Conservation (phyloP, 768 basidiomycete species). For the Lyophyllum atratum region DNA sequence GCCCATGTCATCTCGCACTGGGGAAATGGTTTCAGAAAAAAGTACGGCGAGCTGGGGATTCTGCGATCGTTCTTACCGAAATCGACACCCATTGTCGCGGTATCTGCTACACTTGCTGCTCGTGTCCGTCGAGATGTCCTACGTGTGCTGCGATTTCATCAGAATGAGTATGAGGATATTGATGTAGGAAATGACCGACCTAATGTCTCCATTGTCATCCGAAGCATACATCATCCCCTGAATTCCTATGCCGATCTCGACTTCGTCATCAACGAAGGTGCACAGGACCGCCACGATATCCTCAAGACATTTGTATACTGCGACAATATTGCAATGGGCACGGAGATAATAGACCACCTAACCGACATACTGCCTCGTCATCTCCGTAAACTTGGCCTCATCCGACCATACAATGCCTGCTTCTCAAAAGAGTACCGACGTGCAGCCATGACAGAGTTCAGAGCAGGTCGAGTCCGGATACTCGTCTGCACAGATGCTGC, state of each 20-base stretch:
- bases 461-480: conserved; percentile 24
- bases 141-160: no score
- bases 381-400: conserved; percentile 15
- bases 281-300: conserved; percentile 17
- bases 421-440: conserved; percentile 20
- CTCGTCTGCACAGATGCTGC: conserved; percentile 39
- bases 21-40: background rate
- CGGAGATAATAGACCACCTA: conserved; percentile 27
- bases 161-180: no score
- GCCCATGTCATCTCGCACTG: background rate
- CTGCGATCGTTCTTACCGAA: conserved; percentile 2
- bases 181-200: no score
- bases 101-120: conserved; percentile 33
- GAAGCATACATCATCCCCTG: conserved; percentile 32
- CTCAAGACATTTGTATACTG: conserved; percentile 29
- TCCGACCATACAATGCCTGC: conserved; percentile 29
- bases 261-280: conserved; percentile 26
- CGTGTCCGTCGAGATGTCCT: conserved; percentile 13
- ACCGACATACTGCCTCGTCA: conserved; percentile 5
- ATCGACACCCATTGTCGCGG: conserved; percentile 29
- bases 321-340: conserved; percentile 26
- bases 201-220: conserved; percentile 21
- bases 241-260: conserved; percentile 33
- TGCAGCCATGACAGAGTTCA: conserved; percentile 25
- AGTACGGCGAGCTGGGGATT: background rate